Base-by-base conservation (phyloP, 805 yeast species). In the Wickerhamiella kurtzmanii region DNA sequence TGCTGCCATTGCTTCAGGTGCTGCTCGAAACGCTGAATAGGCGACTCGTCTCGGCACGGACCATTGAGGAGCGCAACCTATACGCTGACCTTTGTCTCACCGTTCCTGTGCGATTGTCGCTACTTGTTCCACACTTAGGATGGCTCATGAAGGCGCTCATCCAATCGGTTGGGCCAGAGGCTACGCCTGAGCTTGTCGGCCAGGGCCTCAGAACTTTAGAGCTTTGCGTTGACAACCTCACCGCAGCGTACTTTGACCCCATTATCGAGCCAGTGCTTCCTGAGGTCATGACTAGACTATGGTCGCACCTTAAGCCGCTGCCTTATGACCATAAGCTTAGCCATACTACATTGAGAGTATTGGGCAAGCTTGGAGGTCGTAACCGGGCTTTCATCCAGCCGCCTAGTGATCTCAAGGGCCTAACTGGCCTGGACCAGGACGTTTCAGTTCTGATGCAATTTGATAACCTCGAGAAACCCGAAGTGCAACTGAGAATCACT, bases 161-260 rank as follows among this genome's bases (percentile, higher is more conserved):
- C 0, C 76, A 79, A 53, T 96, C 99, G 0, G 68, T 92, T 51
- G 83, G 83, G 59, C 48, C 56, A 1, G 28, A 41, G 15, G 95
- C 95, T 0, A 74, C 86, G 0, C 95, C 80, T 51, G 99, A 92
- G 52, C 73, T 94, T 39, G 92, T 92, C 1, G 79, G 88, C 43
- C 98, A 92, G 63, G 99, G 99, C 41, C 68, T 92, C 52, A 71
- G 99, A 52, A 94, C 98, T 0, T 74, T 92, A 48, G 99, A 92
- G 60, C 71, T 92, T 4, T 92, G 98, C 60, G 96, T 92, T 20
- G 99, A 92, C 58, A 92, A 94, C 58, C 65, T 92, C 50, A 94
- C 97, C 0, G 94, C 97, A 0, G 95, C 88, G 53, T 92, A 88
- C 62, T 87, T 92, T 63, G 98, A 92, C 57, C 97, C 98, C 2